Base-by-base conservation (phyloP, 176 grass and related monocot genomes). In the Raddia distichophylla region DNA sequence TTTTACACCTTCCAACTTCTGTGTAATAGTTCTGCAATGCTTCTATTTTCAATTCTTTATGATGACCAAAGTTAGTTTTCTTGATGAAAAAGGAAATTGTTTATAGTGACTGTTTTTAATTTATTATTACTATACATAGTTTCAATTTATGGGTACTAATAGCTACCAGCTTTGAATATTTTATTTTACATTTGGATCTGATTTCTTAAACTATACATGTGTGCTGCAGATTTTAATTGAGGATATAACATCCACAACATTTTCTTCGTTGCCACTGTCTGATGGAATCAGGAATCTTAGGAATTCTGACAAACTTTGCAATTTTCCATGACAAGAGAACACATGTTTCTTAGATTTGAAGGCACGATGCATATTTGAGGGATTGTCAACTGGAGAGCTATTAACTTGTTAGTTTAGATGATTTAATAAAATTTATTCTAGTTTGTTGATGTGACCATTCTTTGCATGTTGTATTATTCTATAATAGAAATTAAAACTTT, bases 161-260 rank as follows among this genome's bases (percentile, higher is more conserved):
- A 59, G 20, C 27, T 58, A 71, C 47, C 17, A 8, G 40, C 15
- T n/a, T 70, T 20, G 2, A 64, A 71, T 5, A 50, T 70, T 47
- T 32, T 49, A 5, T 66, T n/a, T 49, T 89, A 6, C 42, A 71
- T 71, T 27, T 85, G 32, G 7, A 71, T 42, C 15, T 69, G 20
- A 42, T 58, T 70, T 64, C 27, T 76, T 16, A 13, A 85, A 71
- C 57, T 18, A n/a, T 74, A 72, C 14, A 44, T 35, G 18, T 12
- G n/a, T 82, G 59, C 73, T 73, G 73, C 70, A 83, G 48, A 73
- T 82, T 77, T 51, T 77, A 66, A 75, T 18, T 17, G 67, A 65
- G 59, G 84, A 65, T 86, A 52, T 66, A 10, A 14, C 16, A 2
- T 6, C 49, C 18, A 9, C 49, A 55, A 60, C 72, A 59, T 56